These are phyloP conservation scores for Helianthus tuberosus DNA, from an alignment of 129 eudicot species.

Conservation along the genomic window DNA sequence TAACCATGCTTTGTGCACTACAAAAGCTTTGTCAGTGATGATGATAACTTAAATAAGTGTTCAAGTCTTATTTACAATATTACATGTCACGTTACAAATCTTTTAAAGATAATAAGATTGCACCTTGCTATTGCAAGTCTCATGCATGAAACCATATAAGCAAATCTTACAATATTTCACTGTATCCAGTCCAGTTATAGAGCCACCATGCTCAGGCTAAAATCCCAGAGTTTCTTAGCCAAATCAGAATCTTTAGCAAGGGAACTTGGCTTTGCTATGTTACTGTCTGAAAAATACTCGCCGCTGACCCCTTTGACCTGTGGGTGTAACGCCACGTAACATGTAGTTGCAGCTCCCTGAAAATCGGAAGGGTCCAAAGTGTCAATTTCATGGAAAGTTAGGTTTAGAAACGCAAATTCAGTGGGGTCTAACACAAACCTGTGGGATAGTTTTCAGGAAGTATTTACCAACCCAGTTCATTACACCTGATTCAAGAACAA, in stretches of 20 bases:
- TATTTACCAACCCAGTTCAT: constrained; percentile 46
- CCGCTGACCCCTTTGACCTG: constrained; percentile 77
- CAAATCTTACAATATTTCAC: not conserved
- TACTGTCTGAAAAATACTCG: constrained; percentile 70
- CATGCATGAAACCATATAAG: not conserved
- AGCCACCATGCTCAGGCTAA: constrained; percentile 64
- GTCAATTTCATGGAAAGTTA: not conserved
- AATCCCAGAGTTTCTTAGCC: constrained; percentile 85
- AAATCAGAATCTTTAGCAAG: constrained; percentile 53
- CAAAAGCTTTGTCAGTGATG: constrained; percentile 16
- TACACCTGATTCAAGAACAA: constrained; percentile 47
- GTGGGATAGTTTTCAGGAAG: constrained; percentile 69
- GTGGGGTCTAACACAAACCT: constrained; percentile 40
- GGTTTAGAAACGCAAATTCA: not conserved
- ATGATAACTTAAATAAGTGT: too few species aligned
- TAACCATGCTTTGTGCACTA: constrained; percentile 27
- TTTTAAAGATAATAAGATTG: not conserved
- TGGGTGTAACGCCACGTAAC: constrained; percentile 88
- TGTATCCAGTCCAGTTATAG: constrained; percentile 10
- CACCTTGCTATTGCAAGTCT: constrained; percentile 4
- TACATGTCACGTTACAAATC: not conserved
- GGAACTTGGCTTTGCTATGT: constrained; percentile 43
- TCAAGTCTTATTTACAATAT: not conserved
- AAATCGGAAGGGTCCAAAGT: constrained; percentile 1
- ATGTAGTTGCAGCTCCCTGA: constrained; percentile 88